These are phyloP conservation scores for Nasturtium officinale DNA, from an alignment of 345 rosid genomes.

Conservation along the genomic window DNA sequence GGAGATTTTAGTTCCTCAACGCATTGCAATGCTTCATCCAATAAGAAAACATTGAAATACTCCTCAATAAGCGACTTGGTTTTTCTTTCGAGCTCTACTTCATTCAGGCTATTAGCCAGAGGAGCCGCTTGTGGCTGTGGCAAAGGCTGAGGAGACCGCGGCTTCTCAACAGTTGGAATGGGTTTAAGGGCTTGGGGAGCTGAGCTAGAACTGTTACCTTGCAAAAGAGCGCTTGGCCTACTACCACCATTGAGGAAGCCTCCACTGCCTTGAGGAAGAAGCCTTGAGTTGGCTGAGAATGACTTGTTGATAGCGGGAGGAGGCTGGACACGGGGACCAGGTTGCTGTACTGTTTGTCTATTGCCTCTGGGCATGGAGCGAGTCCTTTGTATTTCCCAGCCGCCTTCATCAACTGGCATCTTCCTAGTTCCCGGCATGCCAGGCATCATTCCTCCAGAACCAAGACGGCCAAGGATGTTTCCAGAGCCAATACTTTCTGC, in stretches of 20 bases:
- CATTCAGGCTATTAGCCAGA: conserved; percentile 22
- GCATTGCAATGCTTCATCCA: conserved; percentile 70
- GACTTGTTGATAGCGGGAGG: conserved; percentile 49
- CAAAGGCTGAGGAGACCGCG: neutral
- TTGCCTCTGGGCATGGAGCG: conserved; percentile 76
- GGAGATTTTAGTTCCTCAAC: conserved; percentile 67
- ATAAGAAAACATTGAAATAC: conserved; percentile 54
- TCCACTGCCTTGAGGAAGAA: conserved; percentile 75
- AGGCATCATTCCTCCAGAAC: conserved; percentile 95
- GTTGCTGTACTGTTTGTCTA: conserved; percentile 48
- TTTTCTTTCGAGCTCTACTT: conserved; percentile 51
- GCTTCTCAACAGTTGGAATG: conserved; percentile 22
- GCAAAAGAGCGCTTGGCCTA: conserved; percentile 71
- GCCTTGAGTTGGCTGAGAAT: conserved; percentile 56
- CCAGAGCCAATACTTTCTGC: conserved; percentile 48
- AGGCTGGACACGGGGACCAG: conserved; percentile 53
- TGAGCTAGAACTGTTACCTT: conserved; percentile 52
- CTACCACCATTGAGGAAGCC: conserved; percentile 54
- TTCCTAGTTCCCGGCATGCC: conserved; percentile 88
- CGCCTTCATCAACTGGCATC: conserved; percentile 67
- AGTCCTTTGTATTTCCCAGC: conserved; percentile 67
- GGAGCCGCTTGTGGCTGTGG: conserved; percentile 25
- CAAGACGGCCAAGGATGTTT: conserved; percentile 63
- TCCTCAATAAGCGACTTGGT: conserved; percentile 67
- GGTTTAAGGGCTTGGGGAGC: conserved; percentile 39